A percentile compares a stretch with the other conserved stretches of the same genome.
phyloP scores from a whole-genome alignment of 2,329 filamentous ascomycete genomes.

The Curvularia eragrostidis region DNA sequence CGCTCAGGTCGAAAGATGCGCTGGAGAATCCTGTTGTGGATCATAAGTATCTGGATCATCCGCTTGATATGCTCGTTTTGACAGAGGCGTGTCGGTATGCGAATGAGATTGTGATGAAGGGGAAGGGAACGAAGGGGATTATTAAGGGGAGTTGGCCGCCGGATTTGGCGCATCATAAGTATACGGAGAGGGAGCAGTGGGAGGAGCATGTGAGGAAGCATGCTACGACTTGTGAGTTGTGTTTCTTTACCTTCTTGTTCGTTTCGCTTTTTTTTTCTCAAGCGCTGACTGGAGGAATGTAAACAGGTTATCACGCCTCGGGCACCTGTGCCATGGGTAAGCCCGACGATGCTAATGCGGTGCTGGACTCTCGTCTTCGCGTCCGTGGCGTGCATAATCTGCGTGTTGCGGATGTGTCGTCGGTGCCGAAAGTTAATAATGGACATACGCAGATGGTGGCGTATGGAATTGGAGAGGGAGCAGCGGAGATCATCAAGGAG shows the following conservation, averaged over 20 bases:
- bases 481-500: slow-evolving; percentile 42
- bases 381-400: slow-evolving; percentile 34
- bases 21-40: slow-evolving; percentile 63
- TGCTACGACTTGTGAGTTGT: slow-evolving; percentile 63
- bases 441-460: slow-evolving; percentile 49
- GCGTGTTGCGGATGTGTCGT: slow-evolving; percentile 38
- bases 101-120: slow-evolving; percentile 67
- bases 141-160: slow-evolving; percentile 67
- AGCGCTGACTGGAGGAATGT: background rate
- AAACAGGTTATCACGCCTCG: slow-evolving; percentile 60
- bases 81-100: slow-evolving; percentile 65
- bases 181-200: slow-evolving; percentile 65
- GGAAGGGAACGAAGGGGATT: slow-evolving; percentile 64
- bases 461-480: slow-evolving; percentile 43
- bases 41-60: slow-evolving; percentile 65
- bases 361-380: slow-evolving; percentile 47
- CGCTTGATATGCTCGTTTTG: slow-evolving; percentile 65
- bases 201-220: slow-evolving; percentile 63
- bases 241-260: background rate
- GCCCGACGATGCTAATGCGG: slow-evolving; percentile 40
- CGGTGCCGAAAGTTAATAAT: slow-evolving; percentile 38
- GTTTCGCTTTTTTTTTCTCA: background rate
- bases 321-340: slow-evolving; percentile 64
- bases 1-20: slow-evolving; percentile 58
- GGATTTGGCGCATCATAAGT: slow-evolving; percentile 59